These are phyloP conservation scores for Xylona heveae DNA, from an alignment of 495 filamentous ascomycete genomes.

Conservation along the genomic window DNA sequence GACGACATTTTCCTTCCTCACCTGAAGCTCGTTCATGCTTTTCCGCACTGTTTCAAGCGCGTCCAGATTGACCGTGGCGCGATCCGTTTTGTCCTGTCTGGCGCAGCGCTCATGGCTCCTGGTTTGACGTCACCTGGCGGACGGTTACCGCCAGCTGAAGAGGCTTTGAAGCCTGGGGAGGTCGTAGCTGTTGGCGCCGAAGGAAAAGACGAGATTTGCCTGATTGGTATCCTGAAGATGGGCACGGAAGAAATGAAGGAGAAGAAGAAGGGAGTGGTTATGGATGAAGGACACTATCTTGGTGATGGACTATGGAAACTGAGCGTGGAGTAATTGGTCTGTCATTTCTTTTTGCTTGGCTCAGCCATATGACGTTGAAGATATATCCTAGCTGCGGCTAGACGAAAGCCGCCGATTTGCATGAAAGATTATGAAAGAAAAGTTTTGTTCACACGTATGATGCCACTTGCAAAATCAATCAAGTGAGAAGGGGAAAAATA, in stretches of 20 bases:
- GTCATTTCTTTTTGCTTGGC: no score
- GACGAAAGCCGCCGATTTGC: no score
- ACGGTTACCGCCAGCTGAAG: slow-evolving; percentile 31
- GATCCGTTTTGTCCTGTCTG: slow-evolving; percentile 85
- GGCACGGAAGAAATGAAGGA: slow-evolving; percentile 83
- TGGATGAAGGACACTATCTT: slow-evolving; percentile 81
- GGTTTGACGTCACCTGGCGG: slow-evolving; percentile 73
- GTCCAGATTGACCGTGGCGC: slow-evolving; percentile 39
- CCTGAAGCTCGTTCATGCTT: slow-evolving; percentile 31
- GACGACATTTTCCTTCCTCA: slow-evolving; percentile 63
- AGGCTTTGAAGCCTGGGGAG: slow-evolving; percentile 23
- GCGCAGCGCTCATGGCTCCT: slow-evolving; percentile 87
- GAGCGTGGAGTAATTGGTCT: slow-evolving; percentile 31
- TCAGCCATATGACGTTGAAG: no score
- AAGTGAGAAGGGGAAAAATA: no score
- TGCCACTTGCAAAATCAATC: no score
- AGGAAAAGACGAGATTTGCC: slow-evolving; percentile 79
- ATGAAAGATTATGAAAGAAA: no score
- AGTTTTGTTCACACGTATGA: no score
- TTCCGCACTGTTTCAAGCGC: slow-evolving; percentile 6
- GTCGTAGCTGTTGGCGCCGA: slow-evolving; percentile 80
- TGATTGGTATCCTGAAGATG: slow-evolving; percentile 68
- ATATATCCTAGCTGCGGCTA: no score
- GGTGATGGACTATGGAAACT: slow-evolving; percentile 89
- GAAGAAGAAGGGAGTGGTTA: slow-evolving; percentile 77